Evolutionary conservation across 257 asterid genomes (phyloP).

Genomic region (Ehretia macrophylla): DNA sequence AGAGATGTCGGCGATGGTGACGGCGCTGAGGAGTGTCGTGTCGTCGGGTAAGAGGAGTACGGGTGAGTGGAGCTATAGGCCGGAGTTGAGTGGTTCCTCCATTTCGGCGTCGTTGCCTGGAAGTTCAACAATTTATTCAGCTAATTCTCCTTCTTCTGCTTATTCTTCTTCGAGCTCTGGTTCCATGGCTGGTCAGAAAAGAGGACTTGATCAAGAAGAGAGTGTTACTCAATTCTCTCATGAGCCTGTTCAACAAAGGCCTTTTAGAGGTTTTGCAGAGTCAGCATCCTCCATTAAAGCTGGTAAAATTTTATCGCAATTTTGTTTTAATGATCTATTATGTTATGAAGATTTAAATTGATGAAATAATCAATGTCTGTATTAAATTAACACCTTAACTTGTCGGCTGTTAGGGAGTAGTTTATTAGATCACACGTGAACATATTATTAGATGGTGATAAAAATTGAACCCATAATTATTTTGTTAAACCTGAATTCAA

Average conservation of each 20-base stretch:
- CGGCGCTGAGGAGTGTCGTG: conserved; percentile 57
- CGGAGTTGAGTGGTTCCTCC: conserved; percentile 18
- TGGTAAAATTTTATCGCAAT: conserved; percentile 31
- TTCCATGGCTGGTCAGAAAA: conserved; percentile 66
- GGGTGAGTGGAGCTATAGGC: conserved; percentile 19
- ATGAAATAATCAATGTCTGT: too few relatives aligned
- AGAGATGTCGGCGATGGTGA: conserved; percentile 78
- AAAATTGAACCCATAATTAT: too few relatives aligned
- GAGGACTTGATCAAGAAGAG: conserved; percentile 61
- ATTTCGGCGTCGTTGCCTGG: conserved; percentile 23
- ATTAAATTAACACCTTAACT: too few relatives aligned
- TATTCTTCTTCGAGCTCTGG: conserved; percentile 74
- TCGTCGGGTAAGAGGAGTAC: conserved; percentile 34
- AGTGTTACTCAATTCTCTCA: conserved; percentile 20
- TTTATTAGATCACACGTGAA: too few relatives aligned
- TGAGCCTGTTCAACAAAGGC: conserved; percentile 29
- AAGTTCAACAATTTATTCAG: conserved; percentile 25
- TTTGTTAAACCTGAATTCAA: too few relatives aligned
- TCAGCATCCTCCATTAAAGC: conserved; percentile 40
- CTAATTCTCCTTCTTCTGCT: conserved; percentile 49
- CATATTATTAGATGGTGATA: too few relatives aligned
- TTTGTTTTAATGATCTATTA: background rate
- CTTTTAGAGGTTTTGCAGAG: conserved; percentile 35
- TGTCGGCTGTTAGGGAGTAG: too few relatives aligned
- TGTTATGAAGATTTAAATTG: too few relatives aligned